phyloP scores from a whole-genome alignment of 1,284 basidiomycete genomes.

The Cryptococcus amylolentus region DNA sequence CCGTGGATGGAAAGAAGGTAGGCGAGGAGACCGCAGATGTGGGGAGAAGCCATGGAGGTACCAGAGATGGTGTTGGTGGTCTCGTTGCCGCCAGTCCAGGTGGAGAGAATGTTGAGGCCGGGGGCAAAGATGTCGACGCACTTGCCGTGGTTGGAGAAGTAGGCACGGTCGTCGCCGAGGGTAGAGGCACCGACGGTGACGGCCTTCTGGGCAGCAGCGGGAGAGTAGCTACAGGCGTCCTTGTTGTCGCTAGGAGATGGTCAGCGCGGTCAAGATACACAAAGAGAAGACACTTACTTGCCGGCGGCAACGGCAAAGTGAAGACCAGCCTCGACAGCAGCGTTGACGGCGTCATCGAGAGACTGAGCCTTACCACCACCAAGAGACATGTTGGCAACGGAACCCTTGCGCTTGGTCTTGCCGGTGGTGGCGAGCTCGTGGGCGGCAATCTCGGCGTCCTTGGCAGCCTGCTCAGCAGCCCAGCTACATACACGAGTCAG shows the following conservation, averaged over 20 bases:
- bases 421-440: constrained; percentile 64
- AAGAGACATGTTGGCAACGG: constrained; percentile 96
- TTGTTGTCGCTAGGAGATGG: constrained; percentile 54
- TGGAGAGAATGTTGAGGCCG: constrained; percentile 74
- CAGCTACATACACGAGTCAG: constrained; percentile 51
- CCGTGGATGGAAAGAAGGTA: constrained; percentile 80
- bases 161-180: constrained; percentile 74
- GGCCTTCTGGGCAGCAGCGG: constrained; percentile 68
- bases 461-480: constrained; percentile 66
- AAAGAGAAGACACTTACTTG: constrained; percentile 47
- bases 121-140: constrained; percentile 83
- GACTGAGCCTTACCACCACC: constrained; percentile 91
- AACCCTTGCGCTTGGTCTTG: constrained; percentile 80
- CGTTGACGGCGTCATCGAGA: constrained; percentile 81
- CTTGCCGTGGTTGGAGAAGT: constrained; percentile 76
- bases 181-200: constrained; percentile 85
- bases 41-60: constrained; percentile 61
- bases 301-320: constrained; percentile 96
- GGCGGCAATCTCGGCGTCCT: constrained; percentile 57
- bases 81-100: constrained; percentile 61
- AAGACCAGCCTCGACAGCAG: constrained; percentile 75
- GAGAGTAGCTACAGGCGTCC: constrained; percentile 71
- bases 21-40: constrained; percentile 65
- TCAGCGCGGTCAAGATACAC: constrained; percentile 11
- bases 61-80: constrained; percentile 64